phyloP scores from a whole-genome alignment of 2,329 filamentous ascomycete genomes.

The Diaporthe citriasiana region DNA sequence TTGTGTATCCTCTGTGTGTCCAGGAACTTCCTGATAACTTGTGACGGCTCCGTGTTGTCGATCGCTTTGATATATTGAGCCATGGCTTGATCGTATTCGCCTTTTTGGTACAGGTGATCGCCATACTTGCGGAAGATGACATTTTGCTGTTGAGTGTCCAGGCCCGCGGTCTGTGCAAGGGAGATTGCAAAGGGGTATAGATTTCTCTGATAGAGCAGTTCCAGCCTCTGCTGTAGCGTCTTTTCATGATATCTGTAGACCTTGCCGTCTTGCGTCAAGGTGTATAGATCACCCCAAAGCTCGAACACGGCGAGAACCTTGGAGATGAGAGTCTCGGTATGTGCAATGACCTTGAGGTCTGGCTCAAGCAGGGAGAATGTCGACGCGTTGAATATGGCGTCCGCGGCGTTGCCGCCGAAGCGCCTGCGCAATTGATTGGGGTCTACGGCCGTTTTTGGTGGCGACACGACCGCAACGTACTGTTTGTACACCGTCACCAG shows the following conservation, averaged over 20 bases:
- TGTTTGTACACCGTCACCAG: slow-evolving; percentile 84
- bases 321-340: slow-evolving; percentile 87
- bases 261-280: slow-evolving; percentile 94
- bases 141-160: slow-evolving; percentile 86
- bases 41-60: slow-evolving; percentile 94
- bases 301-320: slow-evolving; percentile 85
- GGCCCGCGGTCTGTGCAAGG: slow-evolving; percentile 88
- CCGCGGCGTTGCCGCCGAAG: slow-evolving; percentile 79
- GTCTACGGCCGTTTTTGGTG: slow-evolving; percentile 70
- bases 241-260: slow-evolving; percentile 91
- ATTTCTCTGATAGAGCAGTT: slow-evolving; percentile 94
- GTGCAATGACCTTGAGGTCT: slow-evolving; percentile 88
- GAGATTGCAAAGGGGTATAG: slow-evolving; percentile 93
- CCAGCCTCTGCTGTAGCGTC: slow-evolving; percentile 88
- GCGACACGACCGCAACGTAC: slow-evolving; percentile 89
- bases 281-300: slow-evolving; percentile 92
- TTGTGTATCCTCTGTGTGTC: slow-evolving; percentile 99
- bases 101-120: slow-evolving; percentile 94
- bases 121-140: slow-evolving; percentile 94
- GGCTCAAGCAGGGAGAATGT: slow-evolving; percentile 94
- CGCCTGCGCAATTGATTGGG: slow-evolving; percentile 76
- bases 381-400: slow-evolving; percentile 87
- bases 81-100: slow-evolving; percentile 98
- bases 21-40: slow-evolving; percentile 96
- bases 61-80: slow-evolving; percentile 97